Evolutionary conservation across 371 early-diverging fungal genomes (phyloP).

Genomic region (Actinomortierella ambigua): DNA sequence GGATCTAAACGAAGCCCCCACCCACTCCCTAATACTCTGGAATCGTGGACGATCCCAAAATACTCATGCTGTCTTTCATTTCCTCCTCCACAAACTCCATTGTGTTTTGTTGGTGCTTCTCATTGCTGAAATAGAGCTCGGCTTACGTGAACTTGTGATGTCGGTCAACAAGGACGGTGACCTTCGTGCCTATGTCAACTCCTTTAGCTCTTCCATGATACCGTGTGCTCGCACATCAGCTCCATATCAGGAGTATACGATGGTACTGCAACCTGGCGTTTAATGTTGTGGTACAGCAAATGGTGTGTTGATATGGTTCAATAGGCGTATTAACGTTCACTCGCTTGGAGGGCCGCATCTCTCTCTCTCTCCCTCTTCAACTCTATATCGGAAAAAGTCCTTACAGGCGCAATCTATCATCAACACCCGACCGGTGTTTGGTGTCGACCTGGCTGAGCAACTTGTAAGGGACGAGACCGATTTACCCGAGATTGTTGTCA

Average conservation of each 20-base stretch:
- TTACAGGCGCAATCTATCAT: constrained; percentile 58
- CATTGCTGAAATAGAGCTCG: constrained; percentile 28
- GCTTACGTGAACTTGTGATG: constrained; percentile 60
- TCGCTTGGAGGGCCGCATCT: background rate
- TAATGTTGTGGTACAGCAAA: background rate
- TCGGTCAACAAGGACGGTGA: constrained; percentile 62
- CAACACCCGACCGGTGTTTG: constrained; percentile 73
- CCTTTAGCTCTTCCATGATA: constrained; percentile 26
- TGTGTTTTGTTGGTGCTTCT: background rate
- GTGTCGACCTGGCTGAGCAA: constrained; percentile 60
- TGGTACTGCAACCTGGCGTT: too few species aligned
- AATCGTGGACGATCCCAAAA: too few species aligned
- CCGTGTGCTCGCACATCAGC: constrained; percentile 48
- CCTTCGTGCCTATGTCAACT: constrained; percentile 47
- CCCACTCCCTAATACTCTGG: too few species aligned
- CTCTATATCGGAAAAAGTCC: constrained; percentile 56
- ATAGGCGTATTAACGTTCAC: background rate
- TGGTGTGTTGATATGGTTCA: background rate
- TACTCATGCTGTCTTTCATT: too few species aligned
- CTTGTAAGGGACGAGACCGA: constrained; percentile 69
- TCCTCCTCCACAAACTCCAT: too few species aligned
- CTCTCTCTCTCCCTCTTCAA: background rate
- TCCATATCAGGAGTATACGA: constrained; percentile 64
- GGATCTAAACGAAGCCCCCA: background rate
- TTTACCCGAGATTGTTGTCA: constrained; percentile 73